Evolutionary conservation across 2,329 filamentous ascomycete genomes (phyloP), one percentile per base, ranked within the genome.

Genomic region (Alternaria viburni): DNA sequence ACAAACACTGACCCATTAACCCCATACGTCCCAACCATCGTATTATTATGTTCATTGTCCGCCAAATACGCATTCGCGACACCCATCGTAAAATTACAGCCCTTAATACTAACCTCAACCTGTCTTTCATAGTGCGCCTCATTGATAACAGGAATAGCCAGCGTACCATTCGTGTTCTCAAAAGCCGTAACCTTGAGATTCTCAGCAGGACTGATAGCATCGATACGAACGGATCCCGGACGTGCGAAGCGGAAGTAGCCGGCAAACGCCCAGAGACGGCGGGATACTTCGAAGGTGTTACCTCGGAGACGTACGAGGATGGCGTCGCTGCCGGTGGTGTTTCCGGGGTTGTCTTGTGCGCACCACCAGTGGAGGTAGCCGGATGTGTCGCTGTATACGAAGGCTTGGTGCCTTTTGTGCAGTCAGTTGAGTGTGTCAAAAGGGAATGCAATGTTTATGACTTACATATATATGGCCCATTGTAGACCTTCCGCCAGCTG

Each of bases 281-380:
- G 72, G 13, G 74, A 75, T 9, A 74, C 68, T 21, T 70, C 72
- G 15, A 77, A 70, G 25, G 68, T 67, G 41, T 75, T 71, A 17
- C 71, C 68, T 15, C 69, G 69, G 13, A 76, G 67, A 50, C 73
- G 67, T 44, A 79, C 51, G 5, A 63, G 57, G 9, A 63, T 56
- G 26, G 61, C 61, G 12, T 63, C 61, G 36, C 51, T 57, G 19
- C 69, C 54, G 70, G 73, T 32, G 46, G 69, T 57, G 62, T 68
- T 70, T 69, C 77, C 43, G 61, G 72, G 21, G 75, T 76, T 50
- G 73, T 77, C 58, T 72, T 77, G 30, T 74, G 75, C 19, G 60
- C 69, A 45, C 84, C 83, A 70, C 85, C 85, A 87, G 74, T 85
- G 86, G 3, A 87, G 76, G 66, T 86, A 86, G 1, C 80, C 86